phyloP scores from a whole-genome alignment of 2,329 filamentous ascomycete species.

The Cercospora citrullina region DNA sequence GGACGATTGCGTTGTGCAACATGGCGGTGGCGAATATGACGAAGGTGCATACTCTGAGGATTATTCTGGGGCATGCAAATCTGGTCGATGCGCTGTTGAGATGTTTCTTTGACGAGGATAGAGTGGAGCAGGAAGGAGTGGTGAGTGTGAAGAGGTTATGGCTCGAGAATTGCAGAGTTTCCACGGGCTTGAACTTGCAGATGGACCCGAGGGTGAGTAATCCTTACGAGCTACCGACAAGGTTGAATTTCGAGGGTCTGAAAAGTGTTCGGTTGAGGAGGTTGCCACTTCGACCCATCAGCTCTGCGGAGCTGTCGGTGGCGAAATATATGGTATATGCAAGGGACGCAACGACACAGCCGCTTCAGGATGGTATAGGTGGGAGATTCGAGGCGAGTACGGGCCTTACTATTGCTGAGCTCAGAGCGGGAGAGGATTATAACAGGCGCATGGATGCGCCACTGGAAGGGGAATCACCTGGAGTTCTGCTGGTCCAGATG shows the following conservation, averaged over 20 bases:
- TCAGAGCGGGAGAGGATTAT: constrained; percentile 20
- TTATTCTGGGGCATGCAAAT: constrained; percentile 48
- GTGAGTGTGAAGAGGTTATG: constrained; percentile 45
- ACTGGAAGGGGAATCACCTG: too few species aligned
- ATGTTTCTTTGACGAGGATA: constrained; percentile 42
- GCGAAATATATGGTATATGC: neutral
- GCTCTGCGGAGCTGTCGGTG: neutral
- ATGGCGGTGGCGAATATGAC: constrained; percentile 44
- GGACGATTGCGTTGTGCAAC: constrained; percentile 43
- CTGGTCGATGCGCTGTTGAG: constrained; percentile 44
- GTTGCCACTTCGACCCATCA: constrained; percentile 35
- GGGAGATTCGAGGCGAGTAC: constrained; percentile 29
- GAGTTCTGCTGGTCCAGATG: constrained; percentile 11
- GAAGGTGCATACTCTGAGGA: constrained; percentile 47
- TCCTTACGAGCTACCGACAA: constrained; percentile 28
- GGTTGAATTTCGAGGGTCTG: constrained; percentile 37
- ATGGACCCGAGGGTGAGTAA: constrained; percentile 6
- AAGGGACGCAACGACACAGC: neutral
- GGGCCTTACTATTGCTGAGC: constrained; percentile 20
- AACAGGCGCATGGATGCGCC: constrained; percentile 18
- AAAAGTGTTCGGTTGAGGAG: constrained; percentile 47
- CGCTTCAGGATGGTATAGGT: constrained; percentile 31
- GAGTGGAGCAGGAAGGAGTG: constrained; percentile 30
- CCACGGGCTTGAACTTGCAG: constrained; percentile 28
- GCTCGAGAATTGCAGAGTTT: constrained; percentile 48